Percentiles rank a stretch among this genome's conserved stretches.
phyloP scores from a whole-genome alignment of 169 alveolate species.

The Eimeria praecox region DNA sequence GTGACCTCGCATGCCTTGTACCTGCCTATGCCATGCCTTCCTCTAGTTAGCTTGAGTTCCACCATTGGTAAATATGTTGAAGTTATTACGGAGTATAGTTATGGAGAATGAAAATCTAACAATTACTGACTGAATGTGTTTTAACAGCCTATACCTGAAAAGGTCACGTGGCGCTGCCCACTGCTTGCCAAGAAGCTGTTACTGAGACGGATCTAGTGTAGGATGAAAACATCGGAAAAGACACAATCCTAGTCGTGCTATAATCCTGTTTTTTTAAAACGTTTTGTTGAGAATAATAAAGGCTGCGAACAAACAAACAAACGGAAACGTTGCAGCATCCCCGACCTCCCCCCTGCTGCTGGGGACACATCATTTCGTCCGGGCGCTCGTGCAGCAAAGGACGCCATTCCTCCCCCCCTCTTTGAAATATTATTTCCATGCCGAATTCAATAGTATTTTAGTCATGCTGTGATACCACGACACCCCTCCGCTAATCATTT shows the following conservation, averaged over 20 bases:
- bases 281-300: neutral
- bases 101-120: no score
- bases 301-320: neutral
- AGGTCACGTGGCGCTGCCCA: no score
- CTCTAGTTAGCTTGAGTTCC: no score
- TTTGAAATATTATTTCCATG: no score
- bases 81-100: no score
- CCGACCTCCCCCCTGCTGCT: neutral
- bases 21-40: no score
- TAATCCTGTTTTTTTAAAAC: neutral
- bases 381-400: neutral
- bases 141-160: no score
- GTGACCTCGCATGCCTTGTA: no score
- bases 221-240: neutral
- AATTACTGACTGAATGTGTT: no score
- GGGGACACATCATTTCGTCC: neutral
- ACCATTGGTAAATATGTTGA: no score
- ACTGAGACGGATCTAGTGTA: neutral
- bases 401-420: neutral
- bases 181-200: no score
- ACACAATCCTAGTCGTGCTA: neutral
- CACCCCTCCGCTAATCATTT: neutral
- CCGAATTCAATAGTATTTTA: no score
- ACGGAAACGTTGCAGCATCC: neutral
- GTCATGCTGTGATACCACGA: neutral